Base-by-base conservation (phyloP, 2,329 filamentous ascomycete genomes). In the Cladophialophora immunda region DNA sequence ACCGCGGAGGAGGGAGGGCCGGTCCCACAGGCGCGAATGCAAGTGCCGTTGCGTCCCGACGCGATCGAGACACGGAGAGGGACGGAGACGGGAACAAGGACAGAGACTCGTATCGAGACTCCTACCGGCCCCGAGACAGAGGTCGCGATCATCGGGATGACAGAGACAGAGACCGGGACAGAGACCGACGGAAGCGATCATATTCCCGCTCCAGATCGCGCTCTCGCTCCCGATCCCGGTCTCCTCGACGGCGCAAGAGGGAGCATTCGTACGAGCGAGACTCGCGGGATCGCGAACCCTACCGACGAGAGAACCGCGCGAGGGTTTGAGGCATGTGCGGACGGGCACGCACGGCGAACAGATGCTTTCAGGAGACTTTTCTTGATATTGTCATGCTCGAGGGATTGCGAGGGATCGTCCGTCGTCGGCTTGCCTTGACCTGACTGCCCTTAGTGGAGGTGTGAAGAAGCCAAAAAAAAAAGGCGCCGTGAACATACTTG, bases 1-100 rank as follows among this genome's bases (percentile, higher is more conserved):
- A 74, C 7, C 74, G 77, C 62, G 76, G 78, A n/a, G 75, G 75
- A 36, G 71, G 72, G 7, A 41, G 54, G 9, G 67, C 68, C 52
- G 79, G 78, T 8, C 79, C 80, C 9, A 82, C 65, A 5, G 82
- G 82, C 36, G 81, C 82, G 7, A 84, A 84, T 76, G 80, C 81
- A 29, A 80, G 78, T 68, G 75, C 72, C 30, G 76, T 84, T 25
- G 76, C 77, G 45, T 75, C 78, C 60, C 74, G 80, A 61, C 54
- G 64, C 47, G 55, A 66, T 27, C 19, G 55, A 50, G 64, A 59
- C 1, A 19, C 71, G 64, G 76, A 74, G 70, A 71, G 41, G 62
- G 65, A 62, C 36, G 60, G 34, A 58, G 58, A 56, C 59, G 62
- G 32, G 57, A 47, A 59, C 53, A 69, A 29, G 59, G 65, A 64